These are phyloP conservation scores for Nelumbo lutea DNA, from an alignment of 164 flowering plant genomes.

Conservation along the genomic window DNA sequence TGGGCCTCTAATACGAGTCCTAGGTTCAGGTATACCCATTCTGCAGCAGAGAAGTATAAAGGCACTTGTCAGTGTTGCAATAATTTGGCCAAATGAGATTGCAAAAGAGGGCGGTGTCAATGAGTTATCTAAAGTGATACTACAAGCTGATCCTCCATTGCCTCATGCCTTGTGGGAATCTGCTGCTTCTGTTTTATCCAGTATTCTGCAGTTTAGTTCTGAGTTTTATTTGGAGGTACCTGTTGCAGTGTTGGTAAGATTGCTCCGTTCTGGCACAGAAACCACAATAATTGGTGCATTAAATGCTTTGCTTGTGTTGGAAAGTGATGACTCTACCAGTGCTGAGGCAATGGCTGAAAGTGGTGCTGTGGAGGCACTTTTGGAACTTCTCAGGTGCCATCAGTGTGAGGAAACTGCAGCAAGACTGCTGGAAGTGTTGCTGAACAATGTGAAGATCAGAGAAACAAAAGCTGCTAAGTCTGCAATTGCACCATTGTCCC, in stretches of 20 bases:
- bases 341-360: slow-evolving; percentile 98
- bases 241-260: slow-evolving; percentile 85
- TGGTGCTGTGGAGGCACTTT: slow-evolving; percentile 33
- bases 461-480: slow-evolving; percentile 47
- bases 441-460: slow-evolving; percentile 30
- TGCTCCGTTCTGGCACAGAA: slow-evolving; percentile 87
- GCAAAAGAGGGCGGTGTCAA: slow-evolving; percentile 95
- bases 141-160: slow-evolving; percentile 83
- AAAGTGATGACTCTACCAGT: slow-evolving; percentile 90
- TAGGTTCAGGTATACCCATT: slow-evolving; percentile 75
- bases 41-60: slow-evolving; percentile 92
- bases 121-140: slow-evolving; percentile 84
- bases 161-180: slow-evolving; percentile 97
- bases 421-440: slow-evolving; percentile 31
- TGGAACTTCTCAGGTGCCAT: slow-evolving; percentile 33
- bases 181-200: slow-evolving; percentile 73
- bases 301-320: slow-evolving; percentile 89
- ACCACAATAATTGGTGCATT: slow-evolving; percentile 80
- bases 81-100: slow-evolving; percentile 92
- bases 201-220: slow-evolving; percentile 89
- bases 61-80: slow-evolving; percentile 85
- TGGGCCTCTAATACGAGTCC: slow-evolving; percentile 77
- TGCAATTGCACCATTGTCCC: slow-evolving; percentile 53
- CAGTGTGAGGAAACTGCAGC: slow-evolving; percentile 37
- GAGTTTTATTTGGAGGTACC: slow-evolving; percentile 96